A percentile compares a stretch with the other conserved stretches of the same genome.
Evolutionary conservation across 192 early-diverging fungal species (phyloP).

Genomic region (Linnemannia elongata): DNA sequence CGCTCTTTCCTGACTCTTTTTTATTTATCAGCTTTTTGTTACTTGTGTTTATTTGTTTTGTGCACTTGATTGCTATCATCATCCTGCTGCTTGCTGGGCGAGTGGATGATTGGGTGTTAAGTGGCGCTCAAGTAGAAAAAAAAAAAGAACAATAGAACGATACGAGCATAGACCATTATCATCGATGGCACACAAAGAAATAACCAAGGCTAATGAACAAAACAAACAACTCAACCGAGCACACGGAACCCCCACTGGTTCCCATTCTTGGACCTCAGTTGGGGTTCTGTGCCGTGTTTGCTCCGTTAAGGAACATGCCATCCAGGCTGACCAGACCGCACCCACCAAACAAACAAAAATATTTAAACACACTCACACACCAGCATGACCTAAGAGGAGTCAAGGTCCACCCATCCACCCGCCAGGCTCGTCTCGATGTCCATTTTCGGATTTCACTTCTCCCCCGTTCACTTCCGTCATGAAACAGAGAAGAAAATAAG

Average conservation of each 20-base stretch:
- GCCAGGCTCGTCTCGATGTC: background rate
- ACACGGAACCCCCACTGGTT: background rate
- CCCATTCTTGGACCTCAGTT: background rate
- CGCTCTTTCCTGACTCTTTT: background rate
- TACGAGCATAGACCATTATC: background rate
- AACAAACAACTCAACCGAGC: background rate
- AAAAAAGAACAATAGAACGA: background rate
- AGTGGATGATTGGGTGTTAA: background rate
- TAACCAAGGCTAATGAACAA: background rate
- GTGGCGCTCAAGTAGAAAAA: background rate
- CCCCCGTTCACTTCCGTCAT: background rate
- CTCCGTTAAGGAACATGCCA: background rate
- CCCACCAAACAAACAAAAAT: background rate
- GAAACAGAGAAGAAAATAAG: background rate
- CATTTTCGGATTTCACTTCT: background rate
- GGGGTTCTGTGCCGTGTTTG: background rate
- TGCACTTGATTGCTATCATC: background rate
- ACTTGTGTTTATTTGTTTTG: background rate
- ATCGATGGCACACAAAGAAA: background rate
- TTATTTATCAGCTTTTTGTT: background rate
- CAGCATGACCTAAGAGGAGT: background rate
- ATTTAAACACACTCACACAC: background rate
- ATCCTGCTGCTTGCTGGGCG: too few relatives aligned
- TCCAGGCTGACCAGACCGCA: too few relatives aligned
- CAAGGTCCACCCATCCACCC: background rate